Evolutionary conservation across 768 basidiomycete species (phyloP), one percentile per base, ranked within the genome.

Genomic region (Hypholoma sublateritium): DNA sequence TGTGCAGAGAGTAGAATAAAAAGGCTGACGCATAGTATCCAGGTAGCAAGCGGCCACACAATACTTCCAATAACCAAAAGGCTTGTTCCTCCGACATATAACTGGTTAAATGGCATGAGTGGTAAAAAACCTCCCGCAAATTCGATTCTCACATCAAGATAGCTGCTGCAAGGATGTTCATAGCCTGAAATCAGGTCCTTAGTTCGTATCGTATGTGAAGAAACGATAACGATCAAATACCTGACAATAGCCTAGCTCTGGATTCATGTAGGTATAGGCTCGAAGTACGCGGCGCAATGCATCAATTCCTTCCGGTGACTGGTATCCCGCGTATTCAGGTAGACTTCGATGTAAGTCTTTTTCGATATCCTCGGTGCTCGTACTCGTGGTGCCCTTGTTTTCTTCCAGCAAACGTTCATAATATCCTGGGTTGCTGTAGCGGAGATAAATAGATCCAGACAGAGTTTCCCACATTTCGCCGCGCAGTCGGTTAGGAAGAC

Each of bases 41-140:
- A 3, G 97, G 97, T 24, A 99, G 77, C 24, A 98, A 83, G 13
- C 96, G 86, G 65, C 95, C 93, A 63, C 97, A 98, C 5, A 99
- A 79, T 1, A 98, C 93, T 66, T 95, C 92, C 5, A 99, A 80
- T 5, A 98, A 78, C 95, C 95, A 98, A 70, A 99, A 99, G 11
- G 95, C 88, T 70, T 98, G 96, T 64, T 98, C 97, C 72, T 99
- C 97, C 2, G 94, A 96, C 93, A 97, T 94, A 70, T 98, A 99
- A 59, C 95, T 98, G 63, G 9, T 17, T 25, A n/a, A 34, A 22
- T 19, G 21, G 36, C 43, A 2, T 55, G 41, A 57, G 46, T n/a
- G 35, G 39, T 13, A 46, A 32, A 41, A 37, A 13, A 46, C 7
- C 2, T 16, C 22, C 37, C 55, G 34, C 8, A 44, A 45, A 7